These are phyloP conservation scores for Yamadazyma olivae DNA, from an alignment of 805 yeast species.

Conservation along the genomic window DNA sequence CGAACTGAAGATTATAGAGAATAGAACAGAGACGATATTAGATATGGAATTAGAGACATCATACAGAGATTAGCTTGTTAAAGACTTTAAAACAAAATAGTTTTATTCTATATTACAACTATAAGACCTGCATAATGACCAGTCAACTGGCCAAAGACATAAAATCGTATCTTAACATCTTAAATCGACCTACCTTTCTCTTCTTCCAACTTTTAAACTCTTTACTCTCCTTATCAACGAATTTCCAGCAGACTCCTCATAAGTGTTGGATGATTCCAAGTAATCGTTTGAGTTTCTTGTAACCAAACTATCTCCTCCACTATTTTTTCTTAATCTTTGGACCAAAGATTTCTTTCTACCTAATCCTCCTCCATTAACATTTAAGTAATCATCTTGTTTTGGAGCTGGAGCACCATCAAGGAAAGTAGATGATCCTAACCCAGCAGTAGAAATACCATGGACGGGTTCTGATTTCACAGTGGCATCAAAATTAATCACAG, in stretches of 20 bases:
- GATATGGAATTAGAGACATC: too few relatives aligned
- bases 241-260: slow-evolving; percentile 31
- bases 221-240: slow-evolving; percentile 81
- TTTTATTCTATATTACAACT: neutral
- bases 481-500: slow-evolving; percentile 68
- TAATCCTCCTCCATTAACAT: slow-evolving; percentile 41
- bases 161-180: too few relatives aligned
- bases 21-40: too few relatives aligned
- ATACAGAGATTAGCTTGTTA: neutral
- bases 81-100: too few relatives aligned
- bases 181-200: slow-evolving; percentile 18
- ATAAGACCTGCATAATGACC: neutral
- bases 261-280: slow-evolving; percentile 12
- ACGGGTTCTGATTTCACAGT: slow-evolving; percentile 64
- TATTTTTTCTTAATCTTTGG: slow-evolving; percentile 53
- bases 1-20: neutral
- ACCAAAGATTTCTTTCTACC: slow-evolving; percentile 83
- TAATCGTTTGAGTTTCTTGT: slow-evolving; percentile 23
- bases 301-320: slow-evolving; percentile 29
- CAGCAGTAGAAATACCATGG: slow-evolving; percentile 84
- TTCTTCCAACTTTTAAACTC: slow-evolving; percentile 77
- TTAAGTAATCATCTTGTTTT: slow-evolving; percentile 33
- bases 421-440: slow-evolving; percentile 89
- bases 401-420: slow-evolving; percentile 95
- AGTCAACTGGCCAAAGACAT: too few relatives aligned